Conservation (phyloP, 1,284 basidiomycete species). For the Cystobasidiaceae sp. region DNA sequence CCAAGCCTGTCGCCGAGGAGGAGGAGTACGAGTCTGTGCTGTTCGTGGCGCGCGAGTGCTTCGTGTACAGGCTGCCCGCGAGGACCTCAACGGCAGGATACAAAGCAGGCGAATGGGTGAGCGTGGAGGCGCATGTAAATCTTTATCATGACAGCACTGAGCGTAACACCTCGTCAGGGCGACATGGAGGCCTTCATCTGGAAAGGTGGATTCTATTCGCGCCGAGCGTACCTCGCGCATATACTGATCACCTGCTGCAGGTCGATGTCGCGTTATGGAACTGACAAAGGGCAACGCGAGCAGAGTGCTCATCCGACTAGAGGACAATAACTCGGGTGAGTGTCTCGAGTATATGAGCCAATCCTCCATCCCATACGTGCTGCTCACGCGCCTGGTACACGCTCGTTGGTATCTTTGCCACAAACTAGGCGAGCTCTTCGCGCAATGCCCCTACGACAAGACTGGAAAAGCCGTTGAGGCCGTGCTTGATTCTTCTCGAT, state of each 20-base stretch:
- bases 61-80: slow-evolving; percentile 76
- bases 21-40: slow-evolving; percentile 17
- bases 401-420: slow-evolving; percentile 35
- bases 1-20: slow-evolving; percentile 2
- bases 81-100: slow-evolving; percentile 77
- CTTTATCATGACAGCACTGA: background rate
- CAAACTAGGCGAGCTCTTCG: slow-evolving; percentile 64
- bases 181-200: slow-evolving; percentile 73
- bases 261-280: slow-evolving; percentile 34
- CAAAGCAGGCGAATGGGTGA: slow-evolving; percentile 66
- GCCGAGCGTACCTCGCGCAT: background rate
- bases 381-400: background rate
- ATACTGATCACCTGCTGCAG: too few species aligned
- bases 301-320: slow-evolving; percentile 62
- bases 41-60: slow-evolving; percentile 69
- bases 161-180: slow-evolving; percentile 50
- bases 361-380: background rate
- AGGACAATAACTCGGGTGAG: slow-evolving; percentile 68
- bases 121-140: background rate
- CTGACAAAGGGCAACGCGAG: slow-evolving; percentile 42
- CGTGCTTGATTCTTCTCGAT: slow-evolving; percentile 85
- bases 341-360: slow-evolving; percentile 28
- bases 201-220: slow-evolving; percentile 60
- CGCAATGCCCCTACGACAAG: slow-evolving; percentile 79
- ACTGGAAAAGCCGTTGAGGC: slow-evolving; percentile 77